These are phyloP conservation scores for Agastache rugosa DNA, from an alignment of 257 asterid genomes.

Conservation along the genomic window DNA sequence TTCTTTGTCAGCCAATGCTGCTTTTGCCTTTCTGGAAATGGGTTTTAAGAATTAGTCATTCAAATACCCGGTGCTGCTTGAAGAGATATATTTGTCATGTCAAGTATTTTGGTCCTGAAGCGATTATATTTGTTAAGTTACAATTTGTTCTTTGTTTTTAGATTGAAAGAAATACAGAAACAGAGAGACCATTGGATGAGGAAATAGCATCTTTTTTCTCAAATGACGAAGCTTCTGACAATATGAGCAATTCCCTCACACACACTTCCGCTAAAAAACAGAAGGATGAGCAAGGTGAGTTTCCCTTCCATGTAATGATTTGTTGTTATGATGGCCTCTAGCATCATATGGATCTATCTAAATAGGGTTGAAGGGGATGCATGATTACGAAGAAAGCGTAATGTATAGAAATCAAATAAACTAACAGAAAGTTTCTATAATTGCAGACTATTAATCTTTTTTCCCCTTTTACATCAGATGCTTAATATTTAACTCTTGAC, in stretches of 20 bases:
- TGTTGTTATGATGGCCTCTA: conserved; percentile 3
- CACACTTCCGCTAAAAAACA: conserved; percentile 16
- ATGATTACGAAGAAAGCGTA: conserved; percentile 1
- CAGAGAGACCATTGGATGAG: conserved; percentile 32
- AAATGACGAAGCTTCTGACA: conserved; percentile 33
- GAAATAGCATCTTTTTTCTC: conserved; percentile 38
- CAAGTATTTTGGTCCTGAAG: background rate
- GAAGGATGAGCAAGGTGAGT: conserved; percentile 40
- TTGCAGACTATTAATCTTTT: background rate
- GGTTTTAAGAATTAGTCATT: background rate
- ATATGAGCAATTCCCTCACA: background rate
- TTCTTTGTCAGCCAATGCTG: background rate
- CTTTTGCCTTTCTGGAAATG: background rate
- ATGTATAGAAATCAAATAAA: background rate
- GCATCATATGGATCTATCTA: background rate
- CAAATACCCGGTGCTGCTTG: too few relatives aligned
- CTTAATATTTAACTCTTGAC: background rate
- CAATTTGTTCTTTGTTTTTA: conserved; percentile 31
- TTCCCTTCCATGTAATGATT: background rate
- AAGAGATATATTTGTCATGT: too few relatives aligned
- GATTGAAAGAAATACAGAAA: conserved; percentile 32
- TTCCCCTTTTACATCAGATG: background rate
- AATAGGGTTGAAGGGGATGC: background rate
- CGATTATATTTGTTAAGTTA: conserved; percentile 11
- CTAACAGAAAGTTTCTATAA: background rate